Base-by-base conservation (phyloP, 2,329 filamentous ascomycete genomes). In the Penicillium sp. region DNA sequence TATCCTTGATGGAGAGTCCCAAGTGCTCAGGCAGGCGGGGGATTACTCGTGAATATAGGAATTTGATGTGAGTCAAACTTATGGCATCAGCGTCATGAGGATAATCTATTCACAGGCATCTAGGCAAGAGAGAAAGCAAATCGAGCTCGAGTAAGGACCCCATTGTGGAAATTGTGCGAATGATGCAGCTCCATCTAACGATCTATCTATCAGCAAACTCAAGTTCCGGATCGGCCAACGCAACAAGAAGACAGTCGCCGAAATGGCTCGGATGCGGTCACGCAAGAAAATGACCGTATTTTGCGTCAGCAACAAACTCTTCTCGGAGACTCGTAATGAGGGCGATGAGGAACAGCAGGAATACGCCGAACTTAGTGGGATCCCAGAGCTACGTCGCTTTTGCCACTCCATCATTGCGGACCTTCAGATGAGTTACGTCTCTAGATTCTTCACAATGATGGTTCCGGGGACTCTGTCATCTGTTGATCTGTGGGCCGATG, bases 281-380 rank as follows among this genome's bases (percentile, higher is more conserved):
- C 35, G 34, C 4, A 35, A 17, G 1, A 22, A 45, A 1, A 49
- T 58, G 10, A 57, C 47, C 14, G 52, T 68, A 4, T 69, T 69
- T 25, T 70, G 63, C 39, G 63, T 69, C 5, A 68, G 68, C 55
- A 70, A 65, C 41, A 51, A 42, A 8, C 50, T 67, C 3, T 70
- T 68, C 20, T 15, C 42, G 1, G 17, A 57, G 5, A 45, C 67
- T 39, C 58, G 60, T 11, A 50, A 48, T 5, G 37, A 34, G 8
- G 43, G 53, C 0, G 10, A 22, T 2, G 47, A 55, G 3, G 50
- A 61, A 2, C 39, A 53, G 34, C 25, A 55, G 6, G 57, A 49
- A 1, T 70, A 67, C 25, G 43, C 66, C 5, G 28, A 34, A 12
- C 59, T 70, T 11, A 70, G 68, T 39, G 66, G 63, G 4, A 66